Conservation (phyloP, 1,284 basidiomycete genomes). For the Naganishia cerealis region DNA sequence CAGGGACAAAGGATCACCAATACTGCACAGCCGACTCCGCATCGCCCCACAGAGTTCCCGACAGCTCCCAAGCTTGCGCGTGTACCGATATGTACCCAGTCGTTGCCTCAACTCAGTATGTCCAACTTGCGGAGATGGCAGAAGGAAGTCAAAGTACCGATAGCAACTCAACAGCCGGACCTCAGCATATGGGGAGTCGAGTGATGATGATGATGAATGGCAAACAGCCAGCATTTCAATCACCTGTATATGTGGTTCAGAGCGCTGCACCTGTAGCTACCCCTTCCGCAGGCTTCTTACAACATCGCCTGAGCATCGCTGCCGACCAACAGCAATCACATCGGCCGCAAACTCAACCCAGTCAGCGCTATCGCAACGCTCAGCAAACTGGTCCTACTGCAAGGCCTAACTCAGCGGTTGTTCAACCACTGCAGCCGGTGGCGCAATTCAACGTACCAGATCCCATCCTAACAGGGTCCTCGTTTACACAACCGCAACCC, state of each 20-base stretch:
- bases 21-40: not conserved
- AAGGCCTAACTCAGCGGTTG: not conserved
- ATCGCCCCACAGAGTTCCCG: not conserved
- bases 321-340: not conserved
- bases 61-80: not conserved
- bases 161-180: not conserved
- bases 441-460: not conserved
- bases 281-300: slow-evolving; percentile 8
- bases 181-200: not conserved
- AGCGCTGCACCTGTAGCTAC: not conserved
- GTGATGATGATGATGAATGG: slow-evolving; percentile 3
- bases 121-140: not conserved
- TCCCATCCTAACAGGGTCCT: not conserved
- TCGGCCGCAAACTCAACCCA: not conserved
- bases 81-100: not conserved
- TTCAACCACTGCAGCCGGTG: not conserved
- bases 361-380: not conserved
- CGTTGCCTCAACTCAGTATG: not conserved
- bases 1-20: not conserved
- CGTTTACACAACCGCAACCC: not conserved
- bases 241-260: not conserved
- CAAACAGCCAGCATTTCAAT: not conserved
- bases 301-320: slow-evolving; percentile 6
- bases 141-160: not conserved
- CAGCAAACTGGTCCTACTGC: not conserved